Percentiles rank a stretch among this genome's conserved stretches.
Evolutionary conservation across 2,329 filamentous ascomycete species (phyloP).

Genomic region (Paraconiothyrium brasiliense): DNA sequence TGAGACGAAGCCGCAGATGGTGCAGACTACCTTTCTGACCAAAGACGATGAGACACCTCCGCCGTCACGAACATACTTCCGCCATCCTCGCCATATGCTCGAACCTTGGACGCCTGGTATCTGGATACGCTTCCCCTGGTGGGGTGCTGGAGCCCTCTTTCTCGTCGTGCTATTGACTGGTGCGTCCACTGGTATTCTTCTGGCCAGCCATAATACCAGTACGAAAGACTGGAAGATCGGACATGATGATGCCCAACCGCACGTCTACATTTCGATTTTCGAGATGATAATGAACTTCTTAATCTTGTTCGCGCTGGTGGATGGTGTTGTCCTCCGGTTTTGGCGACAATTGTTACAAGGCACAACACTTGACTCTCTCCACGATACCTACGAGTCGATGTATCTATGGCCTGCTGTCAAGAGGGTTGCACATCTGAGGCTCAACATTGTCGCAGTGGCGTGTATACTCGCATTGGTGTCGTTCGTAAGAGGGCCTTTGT

Average conservation of each 20-base stretch:
- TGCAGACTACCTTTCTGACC: not conserved
- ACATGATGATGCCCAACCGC: conserved; percentile 26
- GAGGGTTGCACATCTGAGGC: conserved; percentile 23
- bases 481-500: conserved; percentile 28
- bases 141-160: conserved; percentile 29
- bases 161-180: conserved; percentile 26
- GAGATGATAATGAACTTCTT: conserved; percentile 32
- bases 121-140: conserved; percentile 32
- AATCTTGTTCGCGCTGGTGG: conserved; percentile 28
- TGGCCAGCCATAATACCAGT: conserved; percentile 26
- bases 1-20: conserved; percentile 9
- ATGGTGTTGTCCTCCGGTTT: conserved; percentile 32
- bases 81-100: conserved; percentile 29
- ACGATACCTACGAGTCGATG: conserved; percentile 31
- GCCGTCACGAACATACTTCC: conserved; percentile 25
- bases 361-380: conserved; percentile 26
- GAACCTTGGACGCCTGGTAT: conserved; percentile 31
- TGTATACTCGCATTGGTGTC: conserved; percentile 26
- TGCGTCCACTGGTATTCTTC: conserved; percentile 29
- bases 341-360: conserved; percentile 32
- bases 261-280: conserved; percentile 32
- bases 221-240: conserved; percentile 29
- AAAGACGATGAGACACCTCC: not conserved
- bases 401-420: conserved; percentile 27
- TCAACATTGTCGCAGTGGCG: conserved; percentile 32